Evolutionary conservation across 2,329 filamentous ascomycete genomes (phyloP).

Genomic region (Gliomastix tumulicola): DNA sequence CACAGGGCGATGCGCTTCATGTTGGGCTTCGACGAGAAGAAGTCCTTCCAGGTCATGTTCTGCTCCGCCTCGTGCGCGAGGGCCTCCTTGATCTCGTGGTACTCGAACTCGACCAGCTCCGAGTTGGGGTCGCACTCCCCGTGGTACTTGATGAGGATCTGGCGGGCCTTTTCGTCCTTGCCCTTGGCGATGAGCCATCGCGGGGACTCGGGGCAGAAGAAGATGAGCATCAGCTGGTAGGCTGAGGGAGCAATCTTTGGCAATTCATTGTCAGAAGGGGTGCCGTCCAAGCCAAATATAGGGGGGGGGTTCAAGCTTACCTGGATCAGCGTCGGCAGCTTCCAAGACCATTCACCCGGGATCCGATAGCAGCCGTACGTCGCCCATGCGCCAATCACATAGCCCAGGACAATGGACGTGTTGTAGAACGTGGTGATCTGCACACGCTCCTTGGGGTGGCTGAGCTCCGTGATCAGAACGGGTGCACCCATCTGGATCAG

Average conservation of each 20-base stretch:
- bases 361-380: slow-evolving; percentile 23
- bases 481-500: slow-evolving; percentile 33
- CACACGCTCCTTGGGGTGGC: slow-evolving; percentile 30
- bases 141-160: slow-evolving; percentile 44
- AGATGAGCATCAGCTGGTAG: slow-evolving; percentile 34
- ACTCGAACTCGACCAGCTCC: slow-evolving; percentile 38
- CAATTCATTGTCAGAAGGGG: too few species aligned
- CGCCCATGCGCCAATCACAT: slow-evolving; percentile 27
- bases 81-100: slow-evolving; percentile 40
- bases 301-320: too few species aligned
- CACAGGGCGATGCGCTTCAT: slow-evolving; percentile 30
- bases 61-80: slow-evolving; percentile 34
- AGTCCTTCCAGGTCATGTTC: slow-evolving; percentile 33
- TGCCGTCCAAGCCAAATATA: too few species aligned
- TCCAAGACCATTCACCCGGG: slow-evolving; percentile 36
- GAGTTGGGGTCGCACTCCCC: slow-evolving; percentile 35
- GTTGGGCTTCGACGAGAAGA: slow-evolving; percentile 29
- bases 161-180: slow-evolving; percentile 37
- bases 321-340: slow-evolving; percentile 46
- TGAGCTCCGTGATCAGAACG: slow-evolving; percentile 33
- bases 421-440: slow-evolving; percentile 29
- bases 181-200: slow-evolving; percentile 50
- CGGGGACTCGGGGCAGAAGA: slow-evolving; percentile 52
- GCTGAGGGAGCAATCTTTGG: slow-evolving; percentile 31
- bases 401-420: slow-evolving; percentile 30